Evolutionary conservation across 768 basidiomycete species (phyloP).

Genomic region (Chalciporus sphaerocephalus): DNA sequence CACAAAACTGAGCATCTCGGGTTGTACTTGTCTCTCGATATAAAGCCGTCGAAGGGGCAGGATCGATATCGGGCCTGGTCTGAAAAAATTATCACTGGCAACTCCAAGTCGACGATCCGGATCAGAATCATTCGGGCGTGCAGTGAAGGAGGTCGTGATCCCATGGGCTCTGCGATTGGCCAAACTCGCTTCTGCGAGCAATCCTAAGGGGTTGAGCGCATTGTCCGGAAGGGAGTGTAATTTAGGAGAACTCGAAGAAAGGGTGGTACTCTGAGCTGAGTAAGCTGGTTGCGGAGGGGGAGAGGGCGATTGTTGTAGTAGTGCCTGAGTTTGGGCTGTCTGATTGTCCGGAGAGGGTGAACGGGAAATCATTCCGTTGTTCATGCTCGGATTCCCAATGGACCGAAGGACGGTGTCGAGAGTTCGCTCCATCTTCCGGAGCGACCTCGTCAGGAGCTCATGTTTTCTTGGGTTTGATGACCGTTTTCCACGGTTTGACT

Average conservation of each 20-base stretch:
- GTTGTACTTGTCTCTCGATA: slow-evolving; percentile 87
- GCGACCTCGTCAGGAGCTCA: slow-evolving; percentile 71
- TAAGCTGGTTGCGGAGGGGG: slow-evolving; percentile 43
- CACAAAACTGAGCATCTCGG: slow-evolving; percentile 90
- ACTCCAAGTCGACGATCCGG: slow-evolving; percentile 62
- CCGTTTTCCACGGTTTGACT: slow-evolving; percentile 91
- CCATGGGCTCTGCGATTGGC: slow-evolving; percentile 65
- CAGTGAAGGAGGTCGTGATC: slow-evolving; percentile 38
- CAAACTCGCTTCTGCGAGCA: slow-evolving; percentile 86
- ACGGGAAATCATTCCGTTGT: slow-evolving; percentile 76
- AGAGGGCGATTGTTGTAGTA: slow-evolving; percentile 49
- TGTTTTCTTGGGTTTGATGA: slow-evolving; percentile 80
- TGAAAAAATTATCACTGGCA: slow-evolving; percentile 87
- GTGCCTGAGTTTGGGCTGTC: slow-evolving; percentile 47
- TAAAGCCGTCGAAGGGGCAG: slow-evolving; percentile 75
- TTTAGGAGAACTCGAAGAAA: slow-evolving; percentile 63
- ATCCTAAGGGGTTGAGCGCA: slow-evolving; percentile 83
- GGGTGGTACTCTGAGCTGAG: slow-evolving; percentile 18
- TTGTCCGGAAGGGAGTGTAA: slow-evolving; percentile 91
- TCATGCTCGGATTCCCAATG: slow-evolving; percentile 77
- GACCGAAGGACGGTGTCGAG: slow-evolving; percentile 89
- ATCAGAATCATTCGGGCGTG: slow-evolving; percentile 34
- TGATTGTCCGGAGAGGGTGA: slow-evolving; percentile 69
- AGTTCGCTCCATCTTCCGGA: slow-evolving; percentile 88
- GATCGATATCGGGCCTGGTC: slow-evolving; percentile 88